Evolutionary conservation across 306 rosid species (phyloP).

Genomic region (Bauhinia variegata): DNA sequence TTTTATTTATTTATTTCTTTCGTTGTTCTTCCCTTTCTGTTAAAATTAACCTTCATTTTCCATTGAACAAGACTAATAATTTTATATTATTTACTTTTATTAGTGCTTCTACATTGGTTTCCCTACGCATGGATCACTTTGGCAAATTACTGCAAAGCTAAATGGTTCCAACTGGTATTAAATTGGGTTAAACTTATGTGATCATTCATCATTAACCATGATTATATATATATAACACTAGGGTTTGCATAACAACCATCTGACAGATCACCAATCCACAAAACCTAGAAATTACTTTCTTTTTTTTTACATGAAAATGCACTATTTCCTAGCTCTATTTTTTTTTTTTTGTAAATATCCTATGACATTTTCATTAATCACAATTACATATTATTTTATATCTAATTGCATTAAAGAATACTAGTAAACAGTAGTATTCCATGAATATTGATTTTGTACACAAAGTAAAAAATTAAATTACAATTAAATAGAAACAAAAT

Average conservation of each 20-base stretch:
- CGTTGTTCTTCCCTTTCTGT: background rate
- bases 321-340: too few species aligned
- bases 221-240: constrained; percentile 41
- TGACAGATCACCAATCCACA: constrained; percentile 43
- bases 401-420: too few species aligned
- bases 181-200: constrained; percentile 32
- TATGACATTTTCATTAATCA: too few species aligned
- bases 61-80: background rate
- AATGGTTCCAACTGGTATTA: constrained; percentile 48
- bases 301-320: constrained; percentile 27
- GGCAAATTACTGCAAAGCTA: constrained; percentile 40
- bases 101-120: constrained; percentile 4
- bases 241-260: constrained; percentile 25
- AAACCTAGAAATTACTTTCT: constrained; percentile 22
- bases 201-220: constrained; percentile 40
- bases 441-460: too few species aligned
- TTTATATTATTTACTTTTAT: background rate
- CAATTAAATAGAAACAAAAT: too few species aligned
- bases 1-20: background rate
- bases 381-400: too few species aligned
- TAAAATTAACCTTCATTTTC: constrained; percentile 7
- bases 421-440: too few species aligned
- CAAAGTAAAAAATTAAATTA: too few species aligned
- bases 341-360: background rate
- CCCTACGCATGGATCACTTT: constrained; percentile 24